Percentiles rank a stretch among this genome's conserved stretches.
phyloP scores from a whole-genome alignment of 2,329 filamentous ascomycete species.

The Penicillium thymicola region DNA sequence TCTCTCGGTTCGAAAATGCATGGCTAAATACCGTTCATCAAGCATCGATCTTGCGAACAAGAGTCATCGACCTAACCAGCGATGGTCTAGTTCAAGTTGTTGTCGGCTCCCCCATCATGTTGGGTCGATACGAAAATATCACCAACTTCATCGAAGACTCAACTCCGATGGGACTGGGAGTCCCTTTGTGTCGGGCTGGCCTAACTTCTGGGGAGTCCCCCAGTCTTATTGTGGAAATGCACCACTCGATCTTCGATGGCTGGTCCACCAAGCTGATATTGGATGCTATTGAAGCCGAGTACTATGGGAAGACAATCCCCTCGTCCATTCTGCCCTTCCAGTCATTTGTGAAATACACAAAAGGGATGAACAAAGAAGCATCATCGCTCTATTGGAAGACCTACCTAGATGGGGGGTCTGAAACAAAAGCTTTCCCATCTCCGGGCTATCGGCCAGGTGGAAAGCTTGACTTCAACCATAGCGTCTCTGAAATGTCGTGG shows the following conservation, averaged over 20 bases:
- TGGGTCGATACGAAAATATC: neutral
- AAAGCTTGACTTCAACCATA: neutral
- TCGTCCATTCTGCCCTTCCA: neutral
- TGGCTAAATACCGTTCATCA: neutral
- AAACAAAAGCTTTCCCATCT: neutral
- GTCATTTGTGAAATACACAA: neutral
- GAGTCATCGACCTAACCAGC: neutral
- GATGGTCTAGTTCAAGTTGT: neutral
- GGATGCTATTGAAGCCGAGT: neutral
- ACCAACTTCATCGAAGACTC: neutral
- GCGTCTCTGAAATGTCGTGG: neutral
- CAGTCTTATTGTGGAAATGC: neutral
- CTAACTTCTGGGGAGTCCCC: neutral
- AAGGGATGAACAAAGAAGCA: neutral
- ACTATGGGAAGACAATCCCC: neutral
- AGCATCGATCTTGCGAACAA: neutral
- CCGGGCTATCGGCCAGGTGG: neutral
- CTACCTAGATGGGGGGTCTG: neutral
- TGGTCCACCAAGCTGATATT: neutral
- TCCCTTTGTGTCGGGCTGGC: neutral
- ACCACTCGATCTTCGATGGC: neutral
- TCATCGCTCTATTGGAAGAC: neutral
- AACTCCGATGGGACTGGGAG: neutral
- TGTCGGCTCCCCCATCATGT: neutral
- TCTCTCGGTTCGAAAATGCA: neutral